A percentile compares a stretch with the other conserved stretches of the same genome.
Conservation (phyloP, 2,329 filamentous ascomycete genomes). For the Dactylellina haptotyla region DNA sequence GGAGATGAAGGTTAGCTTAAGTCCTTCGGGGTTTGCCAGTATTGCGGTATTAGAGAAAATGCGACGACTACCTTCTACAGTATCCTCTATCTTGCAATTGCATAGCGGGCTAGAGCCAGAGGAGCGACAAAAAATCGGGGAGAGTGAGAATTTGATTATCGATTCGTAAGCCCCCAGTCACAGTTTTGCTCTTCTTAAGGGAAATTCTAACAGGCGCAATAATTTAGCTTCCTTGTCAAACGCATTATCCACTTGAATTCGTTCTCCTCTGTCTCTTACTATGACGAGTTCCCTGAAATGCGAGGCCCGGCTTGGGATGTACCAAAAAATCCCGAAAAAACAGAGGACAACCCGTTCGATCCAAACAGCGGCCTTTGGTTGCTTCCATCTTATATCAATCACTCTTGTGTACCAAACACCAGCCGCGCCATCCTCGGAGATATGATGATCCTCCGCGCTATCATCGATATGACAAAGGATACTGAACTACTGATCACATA, state of each 20-base stretch:
- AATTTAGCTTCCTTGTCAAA: conserved; percentile 23
- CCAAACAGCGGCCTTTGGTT: conserved; percentile 44
- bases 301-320: neutral
- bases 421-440: conserved; percentile 28
- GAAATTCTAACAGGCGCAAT: neutral
- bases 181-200: neutral
- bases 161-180: conserved; percentile 21
- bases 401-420: conserved; percentile 40
- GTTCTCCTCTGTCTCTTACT: conserved; percentile 32
- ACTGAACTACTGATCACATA: conserved; percentile 37
- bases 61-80: neutral
- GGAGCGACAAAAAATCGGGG: neutral
- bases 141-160: neutral
- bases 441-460: conserved; percentile 45
- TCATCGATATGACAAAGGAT: conserved; percentile 23
- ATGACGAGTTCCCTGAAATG: conserved; percentile 37
- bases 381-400: conserved; percentile 40
- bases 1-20: neutral
- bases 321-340: neutral
- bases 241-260: conserved; percentile 22
- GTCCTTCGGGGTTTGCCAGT: neutral
- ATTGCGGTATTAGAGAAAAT: conserved; percentile 15
- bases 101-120: neutral
- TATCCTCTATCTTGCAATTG: conserved; percentile 11
- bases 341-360: conserved; percentile 26